phyloP scores from a whole-genome alignment of 306 rosid genomes.

The Vicia faba region DNA sequence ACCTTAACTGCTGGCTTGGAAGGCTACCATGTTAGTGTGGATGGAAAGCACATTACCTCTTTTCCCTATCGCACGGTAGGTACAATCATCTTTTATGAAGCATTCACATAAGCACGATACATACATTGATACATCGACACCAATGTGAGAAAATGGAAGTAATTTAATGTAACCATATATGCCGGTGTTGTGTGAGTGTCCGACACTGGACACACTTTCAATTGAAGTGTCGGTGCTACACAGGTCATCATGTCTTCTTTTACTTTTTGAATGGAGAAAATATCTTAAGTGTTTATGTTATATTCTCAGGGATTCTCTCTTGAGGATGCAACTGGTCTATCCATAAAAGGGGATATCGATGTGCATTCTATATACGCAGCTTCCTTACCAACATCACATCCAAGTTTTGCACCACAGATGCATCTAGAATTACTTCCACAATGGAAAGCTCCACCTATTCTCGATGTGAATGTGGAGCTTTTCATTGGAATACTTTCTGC shows the following conservation, averaged over 20 bases:
- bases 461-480: slow-evolving; percentile 1
- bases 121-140: no score
- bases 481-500: slow-evolving; percentile 18
- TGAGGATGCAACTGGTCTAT: slow-evolving; percentile 3
- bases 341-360: slow-evolving; percentile 9
- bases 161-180: no score
- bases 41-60: slow-evolving; percentile 87
- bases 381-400: slow-evolving; percentile 17
- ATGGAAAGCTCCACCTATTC: slow-evolving; percentile 21
- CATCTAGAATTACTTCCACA: slow-evolving; percentile 18
- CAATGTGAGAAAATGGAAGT: no score
- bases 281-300: slow-evolving; percentile 10
- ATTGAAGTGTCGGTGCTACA: no score
- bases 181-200: no score
- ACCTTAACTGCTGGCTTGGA: slow-evolving; percentile 88
- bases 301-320: slow-evolving; percentile 23
- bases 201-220: no score
- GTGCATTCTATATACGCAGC: slow-evolving; percentile 15
- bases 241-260: slow-evolving; percentile 18
- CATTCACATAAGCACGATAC: no score
- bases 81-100: neutral
- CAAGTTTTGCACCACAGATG: slow-evolving; percentile 20
- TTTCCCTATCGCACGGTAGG: slow-evolving; percentile 92
- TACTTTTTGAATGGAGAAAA: slow-evolving; percentile 14
- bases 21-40: slow-evolving; percentile 90